Evolutionary conservation across 1,139 yeast genomes (phyloP).

Genomic region (Suhomyces maxii): DNA sequence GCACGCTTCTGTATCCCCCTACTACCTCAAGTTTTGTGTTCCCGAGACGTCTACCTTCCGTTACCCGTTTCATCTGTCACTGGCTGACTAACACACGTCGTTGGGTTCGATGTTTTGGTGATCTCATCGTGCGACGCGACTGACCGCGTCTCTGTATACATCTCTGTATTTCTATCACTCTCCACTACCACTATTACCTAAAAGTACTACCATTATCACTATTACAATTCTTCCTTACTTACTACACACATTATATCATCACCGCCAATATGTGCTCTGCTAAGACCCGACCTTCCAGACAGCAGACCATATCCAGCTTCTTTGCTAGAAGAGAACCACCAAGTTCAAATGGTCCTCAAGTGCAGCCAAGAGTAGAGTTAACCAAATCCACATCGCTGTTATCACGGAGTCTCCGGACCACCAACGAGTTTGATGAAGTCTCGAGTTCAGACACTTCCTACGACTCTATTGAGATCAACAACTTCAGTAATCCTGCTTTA

Average conservation of each 20-base stretch:
- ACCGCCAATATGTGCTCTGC: neutral
- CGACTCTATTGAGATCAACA: constrained; percentile 16
- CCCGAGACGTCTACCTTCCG: no score
- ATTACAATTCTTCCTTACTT: neutral
- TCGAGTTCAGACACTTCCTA: constrained; percentile 18
- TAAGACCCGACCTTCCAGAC: constrained; percentile 5
- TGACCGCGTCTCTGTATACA: neutral
- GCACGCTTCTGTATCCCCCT: no score
- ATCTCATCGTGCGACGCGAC: neutral
- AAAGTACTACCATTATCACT: neutral
- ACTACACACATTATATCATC: no score
- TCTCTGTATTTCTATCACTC: neutral
- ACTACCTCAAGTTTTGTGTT: no score
- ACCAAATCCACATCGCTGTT: constrained; percentile 11
- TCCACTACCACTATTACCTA: no score
- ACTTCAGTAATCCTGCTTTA: constrained; percentile 17
- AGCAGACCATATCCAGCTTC: constrained; percentile 13
- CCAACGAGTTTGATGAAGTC: constrained; percentile 16
- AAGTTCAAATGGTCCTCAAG: neutral
- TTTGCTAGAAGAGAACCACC: constrained; percentile 6
- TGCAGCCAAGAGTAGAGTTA: constrained; percentile 9
- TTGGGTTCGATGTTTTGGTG: no score
- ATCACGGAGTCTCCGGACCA: constrained; percentile 10
- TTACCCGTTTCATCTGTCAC: no score
- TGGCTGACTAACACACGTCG: no score